Evolutionary conservation across 768 basidiomycete species (phyloP).

Genomic region (Favolaschia claudopus): DNA sequence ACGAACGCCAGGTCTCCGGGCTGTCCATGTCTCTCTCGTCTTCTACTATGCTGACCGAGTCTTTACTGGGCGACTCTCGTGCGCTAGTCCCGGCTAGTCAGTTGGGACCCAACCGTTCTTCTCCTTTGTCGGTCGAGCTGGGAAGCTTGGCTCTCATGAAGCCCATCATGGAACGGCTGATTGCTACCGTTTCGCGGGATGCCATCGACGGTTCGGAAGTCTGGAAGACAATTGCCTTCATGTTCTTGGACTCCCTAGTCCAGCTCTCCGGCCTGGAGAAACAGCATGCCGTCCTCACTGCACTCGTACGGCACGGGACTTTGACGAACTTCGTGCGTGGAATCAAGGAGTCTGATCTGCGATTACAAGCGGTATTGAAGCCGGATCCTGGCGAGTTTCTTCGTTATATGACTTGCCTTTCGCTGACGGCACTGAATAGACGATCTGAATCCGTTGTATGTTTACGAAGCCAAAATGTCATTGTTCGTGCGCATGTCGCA

Average conservation of each 20-base stretch:
- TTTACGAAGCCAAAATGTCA: slow-evolving; percentile 95
- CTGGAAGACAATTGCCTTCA: slow-evolving; percentile 96
- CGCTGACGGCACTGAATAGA: slow-evolving; percentile 53
- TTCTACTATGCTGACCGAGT: slow-evolving; percentile 52
- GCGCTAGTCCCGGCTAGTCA: slow-evolving; percentile 39
- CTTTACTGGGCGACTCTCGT: slow-evolving; percentile 46
- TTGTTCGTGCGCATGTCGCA: slow-evolving; percentile 86
- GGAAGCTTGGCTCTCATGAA: slow-evolving; percentile 76
- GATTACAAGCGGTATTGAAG: slow-evolving; percentile 78
- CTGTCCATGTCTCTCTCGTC: slow-evolving; percentile 40
- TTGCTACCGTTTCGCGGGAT: slow-evolving; percentile 81
- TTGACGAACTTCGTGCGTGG: slow-evolving; percentile 83
- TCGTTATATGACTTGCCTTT: neutral
- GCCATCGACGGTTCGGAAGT: slow-evolving; percentile 95
- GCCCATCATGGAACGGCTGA: slow-evolving; percentile 72
- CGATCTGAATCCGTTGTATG: slow-evolving; percentile 89
- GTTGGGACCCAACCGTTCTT: slow-evolving; percentile 20
- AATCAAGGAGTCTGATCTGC: slow-evolving; percentile 81
- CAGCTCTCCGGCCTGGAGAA: slow-evolving; percentile 76
- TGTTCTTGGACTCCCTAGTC: slow-evolving; percentile 83
- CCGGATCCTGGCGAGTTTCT: slow-evolving; percentile 81
- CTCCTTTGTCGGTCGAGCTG: slow-evolving; percentile 55
- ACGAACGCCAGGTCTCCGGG: slow-evolving; percentile 25
- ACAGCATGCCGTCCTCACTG: slow-evolving; percentile 64
- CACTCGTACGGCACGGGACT: slow-evolving; percentile 77